Evolutionary conservation across 345 rosid genomes (phyloP).

Genomic region (Moricandia moricandioides): DNA sequence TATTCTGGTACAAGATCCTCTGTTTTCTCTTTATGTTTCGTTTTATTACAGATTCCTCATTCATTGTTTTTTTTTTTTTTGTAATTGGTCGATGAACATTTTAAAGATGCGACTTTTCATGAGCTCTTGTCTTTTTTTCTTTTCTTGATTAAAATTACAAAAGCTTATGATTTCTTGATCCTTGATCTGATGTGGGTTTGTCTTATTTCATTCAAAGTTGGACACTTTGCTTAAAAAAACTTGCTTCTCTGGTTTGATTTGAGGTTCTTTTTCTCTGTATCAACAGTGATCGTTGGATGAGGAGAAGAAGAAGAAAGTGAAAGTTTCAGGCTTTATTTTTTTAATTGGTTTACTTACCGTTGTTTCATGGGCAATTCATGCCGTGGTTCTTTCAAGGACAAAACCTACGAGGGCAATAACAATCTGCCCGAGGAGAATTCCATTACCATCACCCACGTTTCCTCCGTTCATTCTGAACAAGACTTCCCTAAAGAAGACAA

Average conservation of each 20-base stretch:
- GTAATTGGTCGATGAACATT: slow-evolving; percentile 25
- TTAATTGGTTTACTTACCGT: background rate
- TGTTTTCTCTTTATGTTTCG: slow-evolving; percentile 12
- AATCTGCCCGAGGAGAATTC: slow-evolving; percentile 64
- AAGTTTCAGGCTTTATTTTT: background rate
- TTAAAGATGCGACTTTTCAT: slow-evolving; percentile 23
- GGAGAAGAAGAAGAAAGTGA: slow-evolving; percentile 41
- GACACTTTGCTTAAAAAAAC: background rate
- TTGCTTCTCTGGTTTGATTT: slow-evolving; percentile 12
- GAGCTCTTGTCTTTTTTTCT: slow-evolving; percentile 4
- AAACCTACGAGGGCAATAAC: slow-evolving; percentile 65
- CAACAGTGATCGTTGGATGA: slow-evolving; percentile 32
- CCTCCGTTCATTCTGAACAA: slow-evolving; percentile 47
- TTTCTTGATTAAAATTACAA: background rate
- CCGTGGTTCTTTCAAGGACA: slow-evolving; percentile 87
- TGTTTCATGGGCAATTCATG: slow-evolving; percentile 99
- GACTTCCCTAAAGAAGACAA: slow-evolving; percentile 39
- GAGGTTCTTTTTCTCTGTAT: background rate
- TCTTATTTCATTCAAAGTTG: background rate
- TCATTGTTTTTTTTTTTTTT: background rate
- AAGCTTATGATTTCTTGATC: background rate
- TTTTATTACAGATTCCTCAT: slow-evolving; percentile 9
- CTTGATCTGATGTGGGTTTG: slow-evolving; percentile 34
- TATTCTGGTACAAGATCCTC: slow-evolving; percentile 33
- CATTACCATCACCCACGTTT: slow-evolving; percentile 34